Evolutionary conservation across 2,329 filamentous ascomycete genomes (phyloP).

Genomic region (Rhynchosporium agropyri): DNA sequence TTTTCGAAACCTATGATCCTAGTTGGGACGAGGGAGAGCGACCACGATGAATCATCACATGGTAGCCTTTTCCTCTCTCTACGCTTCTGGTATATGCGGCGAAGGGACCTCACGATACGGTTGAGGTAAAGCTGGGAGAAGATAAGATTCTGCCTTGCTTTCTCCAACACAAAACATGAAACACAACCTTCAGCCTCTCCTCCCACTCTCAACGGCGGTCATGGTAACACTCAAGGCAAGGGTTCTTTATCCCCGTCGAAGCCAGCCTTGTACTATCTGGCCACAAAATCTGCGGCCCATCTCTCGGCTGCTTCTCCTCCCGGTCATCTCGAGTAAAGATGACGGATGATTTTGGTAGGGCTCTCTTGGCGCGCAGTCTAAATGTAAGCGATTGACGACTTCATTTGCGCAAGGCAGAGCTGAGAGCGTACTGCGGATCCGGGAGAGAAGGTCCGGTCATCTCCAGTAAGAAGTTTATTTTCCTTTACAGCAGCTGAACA

Average conservation of each 20-base stretch:
- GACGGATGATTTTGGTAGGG: not conserved
- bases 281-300: slow-evolving; percentile 2
- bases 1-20: not conserved
- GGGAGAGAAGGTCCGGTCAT: not conserved
- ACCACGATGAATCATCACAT: not conserved
- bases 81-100: too few species aligned
- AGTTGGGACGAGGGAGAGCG: not conserved
- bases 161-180: slow-evolving; percentile 1
- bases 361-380: not conserved
- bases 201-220: not conserved
- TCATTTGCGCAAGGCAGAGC: slow-evolving; percentile 11
- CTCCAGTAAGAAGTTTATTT: not conserved
- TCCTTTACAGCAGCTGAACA: not conserved
- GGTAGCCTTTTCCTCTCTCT: not conserved
- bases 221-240: not conserved
- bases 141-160: slow-evolving; percentile 1
- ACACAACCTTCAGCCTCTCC: not conserved
- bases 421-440: not conserved
- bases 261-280: slow-evolving; percentile 4
- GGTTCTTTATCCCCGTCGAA: not conserved
- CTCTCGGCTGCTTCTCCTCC: slow-evolving; percentile 12
- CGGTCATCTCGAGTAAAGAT: not conserved
- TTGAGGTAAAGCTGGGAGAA: not conserved
- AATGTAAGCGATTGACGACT: slow-evolving; percentile 12
- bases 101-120: not conserved